Evolutionary conservation across 108 stramenopile species (phyloP).

Genomic region (Pseudonitzschia multistriata): DNA sequence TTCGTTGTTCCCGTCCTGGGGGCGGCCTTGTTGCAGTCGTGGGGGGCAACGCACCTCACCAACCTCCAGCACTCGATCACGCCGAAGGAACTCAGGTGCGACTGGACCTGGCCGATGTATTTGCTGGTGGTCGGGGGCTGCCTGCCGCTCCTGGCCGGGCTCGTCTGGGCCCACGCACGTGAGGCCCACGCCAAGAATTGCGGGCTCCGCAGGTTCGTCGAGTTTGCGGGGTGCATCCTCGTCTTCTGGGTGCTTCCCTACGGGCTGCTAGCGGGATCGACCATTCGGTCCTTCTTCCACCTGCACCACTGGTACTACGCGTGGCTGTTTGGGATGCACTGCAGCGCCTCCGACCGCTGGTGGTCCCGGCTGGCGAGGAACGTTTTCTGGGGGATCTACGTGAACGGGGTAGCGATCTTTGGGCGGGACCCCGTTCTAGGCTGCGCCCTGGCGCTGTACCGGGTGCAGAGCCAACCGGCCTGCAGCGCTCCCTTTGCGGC

Average conservation of each 20-base stretch:
- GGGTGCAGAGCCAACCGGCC: constrained; percentile 32
- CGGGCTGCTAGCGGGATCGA: neutral
- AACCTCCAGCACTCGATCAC: constrained; percentile 63
- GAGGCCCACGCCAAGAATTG: constrained; percentile 29
- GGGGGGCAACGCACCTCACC: constrained; percentile 27
- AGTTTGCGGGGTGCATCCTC: constrained; percentile 15
- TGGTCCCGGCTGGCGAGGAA: constrained; percentile 51
- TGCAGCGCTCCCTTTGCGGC: constrained; percentile 1
- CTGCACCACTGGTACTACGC: constrained; percentile 73
- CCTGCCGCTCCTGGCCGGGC: constrained; percentile 35
- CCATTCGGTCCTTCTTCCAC: constrained; percentile 51
- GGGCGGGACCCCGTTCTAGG: constrained; percentile 75
- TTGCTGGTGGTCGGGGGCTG: constrained; percentile 35
- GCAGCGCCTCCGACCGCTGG: constrained; percentile 43
- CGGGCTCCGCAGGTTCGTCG: constrained; percentile 38
- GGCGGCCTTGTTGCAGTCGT: constrained; percentile 33
- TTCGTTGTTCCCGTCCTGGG: constrained; percentile 44
- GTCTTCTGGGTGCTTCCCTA: constrained; percentile 48
- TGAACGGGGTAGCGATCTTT: constrained; percentile 70
- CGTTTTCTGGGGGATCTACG: constrained; percentile 57
- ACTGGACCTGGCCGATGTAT: constrained; percentile 62
- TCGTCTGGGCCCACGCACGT: constrained; percentile 32
- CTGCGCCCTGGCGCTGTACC: constrained; percentile 49
- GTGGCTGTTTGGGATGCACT: constrained; percentile 61
- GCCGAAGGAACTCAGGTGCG: constrained; percentile 61